Evolutionary conservation across 2,329 filamentous ascomycete species (phyloP).

Genomic region (Pseudonectria foliicola): DNA sequence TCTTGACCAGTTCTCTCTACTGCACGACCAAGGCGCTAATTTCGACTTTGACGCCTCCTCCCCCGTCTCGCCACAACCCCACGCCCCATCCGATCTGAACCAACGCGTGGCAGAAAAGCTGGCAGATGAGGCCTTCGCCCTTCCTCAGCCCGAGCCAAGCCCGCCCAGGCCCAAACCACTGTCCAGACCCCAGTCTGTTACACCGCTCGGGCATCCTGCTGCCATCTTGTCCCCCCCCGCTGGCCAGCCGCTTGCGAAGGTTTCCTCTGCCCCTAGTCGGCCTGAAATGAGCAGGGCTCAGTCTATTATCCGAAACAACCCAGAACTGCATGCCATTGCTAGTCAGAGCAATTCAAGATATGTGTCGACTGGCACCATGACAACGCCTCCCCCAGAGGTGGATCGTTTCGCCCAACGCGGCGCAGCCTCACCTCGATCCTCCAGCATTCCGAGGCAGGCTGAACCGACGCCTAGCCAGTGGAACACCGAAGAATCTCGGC

Average conservation of each 20-base stretch:
- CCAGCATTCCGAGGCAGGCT: conserved; percentile 21
- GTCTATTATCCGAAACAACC: conserved; percentile 55
- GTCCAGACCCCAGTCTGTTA: conserved; percentile 25
- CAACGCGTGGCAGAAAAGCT: conserved; percentile 67
- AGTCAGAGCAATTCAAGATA: conserved; percentile 34
- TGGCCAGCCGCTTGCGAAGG: conserved; percentile 29
- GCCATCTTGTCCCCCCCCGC: conserved; percentile 18
- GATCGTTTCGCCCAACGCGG: conserved; percentile 13
- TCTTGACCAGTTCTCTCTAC: conserved; percentile 83
- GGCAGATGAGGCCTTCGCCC: conserved; percentile 76
- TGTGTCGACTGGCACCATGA: conserved; percentile 71
- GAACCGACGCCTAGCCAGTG: conserved; percentile 12
- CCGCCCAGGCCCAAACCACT: conserved; percentile 13
- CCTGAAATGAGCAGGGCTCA: conserved; percentile 53
- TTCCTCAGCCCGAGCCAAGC: conserved; percentile 23
- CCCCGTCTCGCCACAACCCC: conserved; percentile 40
- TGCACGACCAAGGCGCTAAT: conserved; percentile 76
- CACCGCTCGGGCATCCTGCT: conserved; percentile 19
- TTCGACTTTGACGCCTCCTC: conserved; percentile 72
- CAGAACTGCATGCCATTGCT: conserved; percentile 52
- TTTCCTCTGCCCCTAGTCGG: conserved; percentile 34
- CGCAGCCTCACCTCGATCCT: conserved; percentile 19
- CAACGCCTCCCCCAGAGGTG: conserved; percentile 43
- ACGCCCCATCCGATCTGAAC: conserved; percentile 40
- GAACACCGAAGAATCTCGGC: conserved; percentile 13